A percentile compares a stretch with the other conserved stretches of the same genome.
These are phyloP conservation scores for Trichophyton mentagrophytes DNA, from an alignment of 2,329 filamentous ascomycete genomes.

Conservation along the genomic window DNA sequence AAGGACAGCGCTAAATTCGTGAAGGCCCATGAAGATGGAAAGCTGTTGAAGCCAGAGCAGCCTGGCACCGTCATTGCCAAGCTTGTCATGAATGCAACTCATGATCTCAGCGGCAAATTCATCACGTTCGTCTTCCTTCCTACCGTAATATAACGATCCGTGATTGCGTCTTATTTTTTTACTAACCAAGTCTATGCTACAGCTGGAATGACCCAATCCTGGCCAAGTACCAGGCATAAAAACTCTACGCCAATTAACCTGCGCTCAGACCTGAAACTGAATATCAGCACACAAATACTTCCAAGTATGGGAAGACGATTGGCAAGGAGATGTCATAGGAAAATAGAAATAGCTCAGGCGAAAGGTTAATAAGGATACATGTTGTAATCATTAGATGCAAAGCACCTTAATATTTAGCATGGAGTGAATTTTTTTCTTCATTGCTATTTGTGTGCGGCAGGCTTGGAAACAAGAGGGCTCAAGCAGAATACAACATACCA, in stretches of 20 bases:
- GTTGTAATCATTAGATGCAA: conserved; percentile 39
- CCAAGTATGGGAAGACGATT: neutral
- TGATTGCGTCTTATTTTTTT: neutral
- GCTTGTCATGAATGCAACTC: conserved; percentile 53
- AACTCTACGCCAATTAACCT: neutral
- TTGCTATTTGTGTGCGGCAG: conserved; percentile 2
- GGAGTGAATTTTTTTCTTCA: conserved; percentile 36
- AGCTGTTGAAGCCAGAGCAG: conserved; percentile 66
- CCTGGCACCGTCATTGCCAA: conserved; percentile 77
- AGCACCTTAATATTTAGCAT: conserved; percentile 50
- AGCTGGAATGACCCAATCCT: conserved; percentile 37
- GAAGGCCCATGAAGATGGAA: conserved; percentile 55
- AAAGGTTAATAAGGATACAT: conserved; percentile 52
- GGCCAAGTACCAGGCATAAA: conserved; percentile 31
- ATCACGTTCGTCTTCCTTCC: conserved; percentile 33
- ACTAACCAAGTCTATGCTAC: conserved; percentile 17
- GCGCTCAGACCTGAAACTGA: neutral
- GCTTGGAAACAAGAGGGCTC: neutral
- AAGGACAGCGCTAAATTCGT: conserved; percentile 53
- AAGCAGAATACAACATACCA: conserved; percentile 1
- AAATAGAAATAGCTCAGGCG: conserved; percentile 37
- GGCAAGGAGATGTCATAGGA: neutral
- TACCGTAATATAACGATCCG: neutral
- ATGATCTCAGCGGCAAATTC: conserved; percentile 62
- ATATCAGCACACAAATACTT: neutral